Base-by-base conservation (phyloP, 108 stramenopile species). In the Nitzschia inconspicua region DNA sequence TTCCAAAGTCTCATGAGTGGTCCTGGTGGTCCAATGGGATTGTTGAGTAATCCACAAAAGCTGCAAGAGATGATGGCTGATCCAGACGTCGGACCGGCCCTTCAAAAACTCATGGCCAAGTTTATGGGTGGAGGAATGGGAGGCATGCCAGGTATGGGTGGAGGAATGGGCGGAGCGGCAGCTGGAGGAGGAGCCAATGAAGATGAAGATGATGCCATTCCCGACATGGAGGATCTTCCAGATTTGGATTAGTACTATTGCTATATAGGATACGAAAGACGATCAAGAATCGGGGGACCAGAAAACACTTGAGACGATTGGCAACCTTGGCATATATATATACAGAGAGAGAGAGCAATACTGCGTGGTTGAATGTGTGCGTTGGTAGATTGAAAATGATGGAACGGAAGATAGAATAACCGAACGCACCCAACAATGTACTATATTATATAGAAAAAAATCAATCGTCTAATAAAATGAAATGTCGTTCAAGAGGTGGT, bases 91-190 rank as follows among this genome's bases (percentile, higher is more conserved):
- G 91, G 91, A 5, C 89, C 94, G 16, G 77, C 85, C 27, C 43
- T 95, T 70, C 86, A 91, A 70, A 89, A 91, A 57, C 52, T 95
- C 7, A 88, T 93, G 88, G 58, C 70, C 35, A 93, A 89, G 67
- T 76, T 80, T 65, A 65, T 72, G 66, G 77, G 71, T 18, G 82
- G 76, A 4, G 74, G 68, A 24, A 55, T 34, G 9, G 68, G 60
- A 14, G 66, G 73, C 35, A 65, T 57, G 52, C 46, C 57, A 19
- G 70, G 77, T 28, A 61, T 60, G 57, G 79, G 68, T 32, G 32
- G 34, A 5, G 62, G 57, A 29, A 70, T 50, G 50, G 60, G 50
- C 10, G 66, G 66, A 9, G 27, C 11, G n/a, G 18, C 32, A n/a
- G n/a, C 26, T 16, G 31, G 30, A 11, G 69, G 69, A 22, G 72